These are phyloP conservation scores for Thielaviopsis ethacetica DNA, from an alignment of 2,329 filamentous ascomycete genomes.

Conservation along the genomic window DNA sequence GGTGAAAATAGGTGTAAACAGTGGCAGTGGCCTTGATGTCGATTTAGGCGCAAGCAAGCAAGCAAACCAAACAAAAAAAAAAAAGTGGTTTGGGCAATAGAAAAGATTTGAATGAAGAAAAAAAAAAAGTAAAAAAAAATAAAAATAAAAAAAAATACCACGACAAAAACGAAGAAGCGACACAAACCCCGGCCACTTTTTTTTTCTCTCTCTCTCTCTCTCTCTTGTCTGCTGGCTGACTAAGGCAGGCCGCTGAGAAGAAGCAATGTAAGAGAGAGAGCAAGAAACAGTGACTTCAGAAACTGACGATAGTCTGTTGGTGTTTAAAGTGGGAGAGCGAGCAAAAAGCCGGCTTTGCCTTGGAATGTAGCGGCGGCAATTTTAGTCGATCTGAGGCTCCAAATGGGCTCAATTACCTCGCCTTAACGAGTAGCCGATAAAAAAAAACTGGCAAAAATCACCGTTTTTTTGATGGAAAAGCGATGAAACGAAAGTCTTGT, in stretches of 20 bases:
- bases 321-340: background rate
- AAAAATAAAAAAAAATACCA: background rate
- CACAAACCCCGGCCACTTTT: background rate
- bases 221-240: background rate
- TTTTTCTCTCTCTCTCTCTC: background rate
- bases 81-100: background rate
- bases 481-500: background rate
- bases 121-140: background rate
- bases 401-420: background rate
- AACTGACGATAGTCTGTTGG: background rate
- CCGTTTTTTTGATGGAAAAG: background rate
- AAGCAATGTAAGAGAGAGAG: background rate
- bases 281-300: background rate
- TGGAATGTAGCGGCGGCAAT: background rate
- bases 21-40: background rate
- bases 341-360: background rate
- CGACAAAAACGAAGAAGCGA: background rate
- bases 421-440: background rate
- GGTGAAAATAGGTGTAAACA: background rate
- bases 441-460: background rate
- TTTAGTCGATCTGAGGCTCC: background rate
- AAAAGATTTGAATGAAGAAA: background rate
- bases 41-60: background rate
- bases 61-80: background rate
- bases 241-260: background rate